Evolutionary conservation across 2,329 filamentous ascomycete species (phyloP), one percentile per base, ranked within the genome.

Genomic region (Dactylellina cionopaga): DNA sequence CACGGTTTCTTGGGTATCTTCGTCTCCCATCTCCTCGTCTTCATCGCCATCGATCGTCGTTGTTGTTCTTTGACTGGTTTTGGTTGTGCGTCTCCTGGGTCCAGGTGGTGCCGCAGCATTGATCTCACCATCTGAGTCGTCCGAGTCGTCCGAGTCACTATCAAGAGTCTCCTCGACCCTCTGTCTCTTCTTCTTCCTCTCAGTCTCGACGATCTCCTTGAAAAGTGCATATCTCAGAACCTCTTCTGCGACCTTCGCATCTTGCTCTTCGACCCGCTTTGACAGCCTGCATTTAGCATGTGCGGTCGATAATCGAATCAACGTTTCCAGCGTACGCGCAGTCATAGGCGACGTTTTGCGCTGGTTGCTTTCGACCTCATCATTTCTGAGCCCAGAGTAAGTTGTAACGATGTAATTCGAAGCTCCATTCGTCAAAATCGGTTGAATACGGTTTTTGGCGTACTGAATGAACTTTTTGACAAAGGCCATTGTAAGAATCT

Each of bases 401-500:
- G 93, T 91, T 29, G 92, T 87, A 35, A 93, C 89, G 78, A 99
- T 96, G 75, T 96, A 91, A 76, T 97, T 92, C 9, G 92, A 92
- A 4, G 95, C 94, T 44, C 92, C 92, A 79, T 95, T 92, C 0
- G 93, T 96, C 74, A 99, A 83, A 39, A 96, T 84, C 0, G 95
- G 95, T 85, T 92, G 96, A 78, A 96, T 86, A 79, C 95, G 85
- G 33, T 87, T 90, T 83, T 99, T 99, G 75, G 95, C 92, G 80
- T 99, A 99, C 79, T 99, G 95, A 46, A 99, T 96, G 81, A 97
- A 99, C 82, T 99, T 99, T 83, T 99, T 99, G 84, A 99, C 92
- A 82, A 99, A 99, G 0, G 93, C 91, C 72, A 99, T 97, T 82
- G 91, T 96, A 59, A 99, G 84, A 11, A 99, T 91, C 80, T 97